Conservation (phyloP, 2,329 filamentous ascomycete species). For the Didymosphaeria variabile region DNA sequence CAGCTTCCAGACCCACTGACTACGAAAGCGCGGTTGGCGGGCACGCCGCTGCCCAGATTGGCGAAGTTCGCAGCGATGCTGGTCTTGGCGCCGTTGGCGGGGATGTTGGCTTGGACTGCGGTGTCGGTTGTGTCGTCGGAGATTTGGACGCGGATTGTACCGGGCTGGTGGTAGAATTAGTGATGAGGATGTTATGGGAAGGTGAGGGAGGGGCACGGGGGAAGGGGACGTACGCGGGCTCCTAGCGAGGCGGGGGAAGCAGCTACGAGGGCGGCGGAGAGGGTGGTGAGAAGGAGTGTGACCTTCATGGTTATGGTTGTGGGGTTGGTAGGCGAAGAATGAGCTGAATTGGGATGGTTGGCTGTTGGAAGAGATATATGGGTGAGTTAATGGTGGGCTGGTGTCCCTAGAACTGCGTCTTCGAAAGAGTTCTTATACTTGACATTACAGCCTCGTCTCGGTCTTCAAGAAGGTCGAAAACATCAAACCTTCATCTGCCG, state of each 20-base stretch:
- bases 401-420: background rate
- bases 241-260: conserved; percentile 16
- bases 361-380: background rate
- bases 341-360: background rate
- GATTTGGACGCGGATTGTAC: conserved; percentile 23
- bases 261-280: conserved; percentile 22
- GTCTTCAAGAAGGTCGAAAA: background rate
- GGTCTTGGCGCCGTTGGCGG: conserved; percentile 15
- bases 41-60: conserved; percentile 15
- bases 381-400: background rate
- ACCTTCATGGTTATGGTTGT: conserved; percentile 21
- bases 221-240: background rate
- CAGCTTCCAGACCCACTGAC: conserved; percentile 18
- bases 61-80: conserved; percentile 15
- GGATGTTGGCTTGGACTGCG: conserved; percentile 23
- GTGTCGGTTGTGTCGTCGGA: conserved; percentile 24
- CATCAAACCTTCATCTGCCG: no score
- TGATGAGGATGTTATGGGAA: background rate
- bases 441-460: background rate
- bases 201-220: background rate
- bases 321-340: background rate
- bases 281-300: conserved; percentile 22
- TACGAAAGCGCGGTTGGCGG: conserved; percentile 20
- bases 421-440: background rate
- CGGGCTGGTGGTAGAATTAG: background rate